Conservation (phyloP, 225 moss, liverwort and hornwort species). For the Physcomitrium patens region DNA sequence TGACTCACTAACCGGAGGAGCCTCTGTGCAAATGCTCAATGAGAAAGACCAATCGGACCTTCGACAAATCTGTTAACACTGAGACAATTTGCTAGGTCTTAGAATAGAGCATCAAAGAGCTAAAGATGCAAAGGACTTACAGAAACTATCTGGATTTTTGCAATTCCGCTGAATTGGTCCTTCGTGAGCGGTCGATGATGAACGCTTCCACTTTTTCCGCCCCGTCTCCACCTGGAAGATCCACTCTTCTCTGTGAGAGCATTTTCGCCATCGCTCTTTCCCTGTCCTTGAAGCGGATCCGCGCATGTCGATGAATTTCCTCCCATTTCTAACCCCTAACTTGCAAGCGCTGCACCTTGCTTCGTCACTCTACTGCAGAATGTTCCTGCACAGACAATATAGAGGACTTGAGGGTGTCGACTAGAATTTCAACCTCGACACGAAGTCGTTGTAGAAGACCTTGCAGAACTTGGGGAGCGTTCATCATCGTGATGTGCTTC, state of each 20-base stretch:
- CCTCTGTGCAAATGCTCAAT: background rate
- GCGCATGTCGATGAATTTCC: slow-evolving; percentile 21
- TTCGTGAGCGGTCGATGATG: slow-evolving; percentile 27
- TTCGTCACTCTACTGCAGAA: background rate
- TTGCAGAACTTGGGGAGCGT: too few relatives aligned
- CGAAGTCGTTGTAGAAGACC: background rate
- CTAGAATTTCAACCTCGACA: background rate
- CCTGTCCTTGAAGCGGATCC: slow-evolving; percentile 13
- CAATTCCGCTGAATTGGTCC: slow-evolving; percentile 90
- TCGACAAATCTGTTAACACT: background rate
- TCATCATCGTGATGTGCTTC: too few relatives aligned
- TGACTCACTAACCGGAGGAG: too few relatives aligned
- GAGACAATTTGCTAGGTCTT: background rate
- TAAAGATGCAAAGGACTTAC: slow-evolving; percentile 34
- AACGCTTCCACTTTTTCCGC: slow-evolving; percentile 19
- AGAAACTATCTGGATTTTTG: slow-evolving; percentile 66
- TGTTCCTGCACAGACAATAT: background rate
- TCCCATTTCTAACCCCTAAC: slow-evolving; percentile 38
- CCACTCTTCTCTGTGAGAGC: slow-evolving; percentile 5
- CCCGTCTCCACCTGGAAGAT: background rate
- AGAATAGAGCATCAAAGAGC: background rate
- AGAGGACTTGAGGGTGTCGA: background rate
- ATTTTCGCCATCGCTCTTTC: slow-evolving; percentile 23
- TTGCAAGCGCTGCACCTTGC: slow-evolving; percentile 9
- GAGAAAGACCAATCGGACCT: background rate